These are phyloP conservation scores for Neurospora sp. DNA, from an alignment of 495 filamentous ascomycete species.

Conservation along the genomic window DNA sequence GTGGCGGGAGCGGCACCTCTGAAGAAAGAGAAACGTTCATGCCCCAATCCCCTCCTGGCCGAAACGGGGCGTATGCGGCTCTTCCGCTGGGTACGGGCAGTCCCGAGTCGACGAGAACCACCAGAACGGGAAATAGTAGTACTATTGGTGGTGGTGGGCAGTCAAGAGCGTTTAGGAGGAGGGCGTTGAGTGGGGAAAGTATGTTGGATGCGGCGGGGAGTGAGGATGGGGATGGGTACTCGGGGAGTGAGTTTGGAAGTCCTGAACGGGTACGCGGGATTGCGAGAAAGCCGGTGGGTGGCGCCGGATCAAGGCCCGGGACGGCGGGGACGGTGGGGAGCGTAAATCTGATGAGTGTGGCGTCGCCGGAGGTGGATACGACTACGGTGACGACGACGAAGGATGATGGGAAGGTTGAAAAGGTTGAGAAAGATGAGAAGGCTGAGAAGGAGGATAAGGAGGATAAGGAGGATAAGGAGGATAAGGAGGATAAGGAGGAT, in stretches of 20 bases:
- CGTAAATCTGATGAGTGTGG: not conserved
- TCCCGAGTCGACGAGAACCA: not conserved
- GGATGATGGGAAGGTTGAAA: not conserved
- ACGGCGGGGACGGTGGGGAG: not conserved
- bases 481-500: not conserved
- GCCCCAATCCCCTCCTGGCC: not conserved
- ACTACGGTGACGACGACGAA: not conserved
- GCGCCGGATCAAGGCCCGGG: not conserved
- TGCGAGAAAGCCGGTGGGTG: not conserved
- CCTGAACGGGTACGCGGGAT: not conserved
- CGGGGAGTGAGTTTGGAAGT: not conserved
- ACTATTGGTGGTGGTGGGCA: no score
- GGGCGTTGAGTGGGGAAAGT: not conserved
- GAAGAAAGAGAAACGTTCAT: not conserved
- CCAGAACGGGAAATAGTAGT: not conserved
- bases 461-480: not conserved
- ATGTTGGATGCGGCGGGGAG: not conserved
- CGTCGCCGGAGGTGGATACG: not conserved
- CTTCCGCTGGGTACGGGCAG: not conserved
- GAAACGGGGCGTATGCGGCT: not conserved
- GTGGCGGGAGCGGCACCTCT: not conserved
- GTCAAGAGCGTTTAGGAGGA: not conserved
- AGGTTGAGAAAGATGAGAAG: not conserved
- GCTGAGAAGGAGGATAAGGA: not conserved
- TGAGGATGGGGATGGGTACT: not conserved